phyloP scores from a whole-genome alignment of 2,329 filamentous ascomycete species.

The Huntiella bhutanensis region DNA sequence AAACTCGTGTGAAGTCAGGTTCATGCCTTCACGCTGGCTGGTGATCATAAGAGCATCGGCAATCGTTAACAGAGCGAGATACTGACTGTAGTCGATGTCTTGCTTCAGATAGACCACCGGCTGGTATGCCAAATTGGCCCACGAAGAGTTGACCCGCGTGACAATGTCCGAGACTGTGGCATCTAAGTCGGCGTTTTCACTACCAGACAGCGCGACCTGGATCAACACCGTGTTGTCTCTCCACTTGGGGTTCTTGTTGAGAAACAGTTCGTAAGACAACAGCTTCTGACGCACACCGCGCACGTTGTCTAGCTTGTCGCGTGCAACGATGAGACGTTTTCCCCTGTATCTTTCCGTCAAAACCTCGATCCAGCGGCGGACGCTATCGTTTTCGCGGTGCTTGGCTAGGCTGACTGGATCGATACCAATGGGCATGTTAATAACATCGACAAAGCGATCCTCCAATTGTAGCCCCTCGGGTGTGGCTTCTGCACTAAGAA shows the following conservation, averaged over 20 bases:
- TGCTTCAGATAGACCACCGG: slow-evolving; percentile 88
- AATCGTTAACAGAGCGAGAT: slow-evolving; percentile 74
- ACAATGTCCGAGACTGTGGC: slow-evolving; percentile 85
- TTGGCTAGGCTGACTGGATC: slow-evolving; percentile 58
- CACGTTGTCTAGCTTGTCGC: slow-evolving; percentile 86
- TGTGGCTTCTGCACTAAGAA: slow-evolving; percentile 78
- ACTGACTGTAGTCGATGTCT: slow-evolving; percentile 82
- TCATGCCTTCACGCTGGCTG: slow-evolving; percentile 92
- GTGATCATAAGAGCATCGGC: slow-evolving; percentile 90
- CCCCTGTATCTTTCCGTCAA: slow-evolving; percentile 71
- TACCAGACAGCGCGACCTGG: slow-evolving; percentile 80
- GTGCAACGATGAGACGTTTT: slow-evolving; percentile 78
- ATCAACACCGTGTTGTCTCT: slow-evolving; percentile 75
- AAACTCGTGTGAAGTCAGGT: slow-evolving; percentile 85
- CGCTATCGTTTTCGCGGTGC: slow-evolving; percentile 52
- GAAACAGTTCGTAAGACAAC: slow-evolving; percentile 76
- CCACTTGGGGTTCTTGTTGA: slow-evolving; percentile 87
- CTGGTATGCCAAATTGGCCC: slow-evolving; percentile 80
- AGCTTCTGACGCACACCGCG: slow-evolving; percentile 88
- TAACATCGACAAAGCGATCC: slow-evolving; percentile 80
- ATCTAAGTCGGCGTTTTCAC: slow-evolving; percentile 72
- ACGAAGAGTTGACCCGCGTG: slow-evolving; percentile 78
- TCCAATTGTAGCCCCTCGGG: slow-evolving; percentile 78
- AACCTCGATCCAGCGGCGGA: slow-evolving; percentile 58
- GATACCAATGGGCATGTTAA: slow-evolving; percentile 74